phyloP scores from a whole-genome alignment of 2,329 filamentous ascomycete genomes.

The Cladobotryum mycophilum region DNA sequence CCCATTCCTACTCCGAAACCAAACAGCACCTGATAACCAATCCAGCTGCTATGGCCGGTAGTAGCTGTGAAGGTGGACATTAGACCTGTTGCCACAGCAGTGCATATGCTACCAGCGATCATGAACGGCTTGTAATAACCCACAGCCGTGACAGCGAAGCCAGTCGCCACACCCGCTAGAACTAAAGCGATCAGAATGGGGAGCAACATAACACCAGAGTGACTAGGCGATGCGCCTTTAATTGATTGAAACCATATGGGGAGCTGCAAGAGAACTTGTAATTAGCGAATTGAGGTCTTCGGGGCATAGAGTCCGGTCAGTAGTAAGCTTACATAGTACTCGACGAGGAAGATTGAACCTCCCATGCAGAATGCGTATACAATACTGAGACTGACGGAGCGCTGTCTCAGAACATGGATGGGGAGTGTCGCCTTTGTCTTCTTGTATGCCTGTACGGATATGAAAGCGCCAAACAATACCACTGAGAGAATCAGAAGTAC shows the following conservation, averaged over 20 bases:
- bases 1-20: conserved; percentile 37
- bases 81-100: conserved; percentile 29
- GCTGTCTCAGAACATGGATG: conserved; percentile 30
- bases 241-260: conserved; percentile 37
- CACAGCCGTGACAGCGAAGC: conserved; percentile 19
- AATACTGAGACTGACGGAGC: conserved; percentile 26
- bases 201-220: conserved; percentile 18
- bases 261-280: conserved; percentile 4
- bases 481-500: conserved; percentile 2
- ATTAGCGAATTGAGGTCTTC: no score
- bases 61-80: conserved; percentile 32
- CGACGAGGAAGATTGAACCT: conserved; percentile 17
- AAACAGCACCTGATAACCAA: conserved; percentile 37
- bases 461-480: not conserved
- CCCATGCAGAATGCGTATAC: conserved; percentile 29
- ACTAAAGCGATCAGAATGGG: conserved; percentile 7
- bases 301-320: no score
- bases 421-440: conserved; percentile 34
- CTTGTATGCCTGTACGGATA: conserved; percentile 26
- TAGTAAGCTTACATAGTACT: conserved; percentile 19
- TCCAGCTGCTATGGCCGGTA: conserved; percentile 32
- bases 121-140: conserved; percentile 37
- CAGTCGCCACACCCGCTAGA: no score
- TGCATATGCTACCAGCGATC: conserved; percentile 25
- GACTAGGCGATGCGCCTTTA: conserved; percentile 28